Base-by-base conservation (phyloP, 345 rosid genomes). In the Gossypium arboreum region DNA sequence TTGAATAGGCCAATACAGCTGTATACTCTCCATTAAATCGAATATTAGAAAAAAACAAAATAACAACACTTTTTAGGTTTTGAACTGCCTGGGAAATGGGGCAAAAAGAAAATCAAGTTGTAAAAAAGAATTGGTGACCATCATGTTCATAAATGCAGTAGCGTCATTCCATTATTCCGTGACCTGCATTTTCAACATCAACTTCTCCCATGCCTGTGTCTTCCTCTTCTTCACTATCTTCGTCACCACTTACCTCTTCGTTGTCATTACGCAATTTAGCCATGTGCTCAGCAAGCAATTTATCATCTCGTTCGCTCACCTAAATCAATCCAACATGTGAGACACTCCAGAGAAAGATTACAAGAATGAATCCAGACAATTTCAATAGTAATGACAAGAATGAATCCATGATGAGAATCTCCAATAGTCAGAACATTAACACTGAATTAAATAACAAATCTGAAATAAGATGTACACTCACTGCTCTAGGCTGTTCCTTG, bases 271-370 rank as follows among this genome's bases (percentile, higher is more conserved):
- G 66, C 76, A 95, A 85, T 86, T 89, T 92, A 74, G 93, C 97
- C 99, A 93, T 95, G 86, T 92, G 97, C 81, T 95, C 99, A 2
- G 97, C 93, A 24, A 95, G 90, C 78, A 91, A 81, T 83, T 93
- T 93, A 76, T 95, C 99, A 78, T 95, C 99, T 20, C 97, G 78
- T 83, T 95, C 99, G 57, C 99, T 95, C 98, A 95, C 99, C 99
- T 93, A 62, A 63, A 82, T 18, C 61, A 77, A 76, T 27, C 56
- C 27, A 78, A 1, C 61, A 61, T 55, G 48, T 78, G 39, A 82
- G 65, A 70, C 44, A 47, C 76, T 18, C 69, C 51, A 15, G 59
- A n/a, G 45, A 59, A 27, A 68, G 45, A 12, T 60, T 9, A 34
- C 41, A 34, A 34, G 41, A 34, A 34, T 34, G 41, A 34, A 34